A percentile compares a stretch with the other conserved stretches of the same genome.
phyloP scores from a whole-genome alignment of 73 alveolate species.

The Symbiodinium natans region DNA sequence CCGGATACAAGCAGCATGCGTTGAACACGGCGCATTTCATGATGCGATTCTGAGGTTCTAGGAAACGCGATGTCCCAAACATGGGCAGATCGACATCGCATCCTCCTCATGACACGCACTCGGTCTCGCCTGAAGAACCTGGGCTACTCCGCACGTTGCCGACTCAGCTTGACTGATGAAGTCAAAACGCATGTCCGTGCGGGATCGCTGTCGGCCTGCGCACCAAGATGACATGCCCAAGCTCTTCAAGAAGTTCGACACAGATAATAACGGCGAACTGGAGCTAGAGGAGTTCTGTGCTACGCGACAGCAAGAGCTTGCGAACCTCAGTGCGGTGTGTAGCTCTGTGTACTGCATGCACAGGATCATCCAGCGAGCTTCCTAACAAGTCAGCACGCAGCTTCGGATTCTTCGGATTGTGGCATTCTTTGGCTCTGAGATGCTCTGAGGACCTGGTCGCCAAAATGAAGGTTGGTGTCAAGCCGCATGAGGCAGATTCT shows the following conservation, averaged over 20 bases:
- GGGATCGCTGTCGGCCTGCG: background rate
- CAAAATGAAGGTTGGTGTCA: conserved; percentile 52
- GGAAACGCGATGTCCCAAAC: background rate
- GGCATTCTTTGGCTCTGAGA: too few relatives aligned
- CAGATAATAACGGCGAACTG: conserved; percentile 54
- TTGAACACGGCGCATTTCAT: too few relatives aligned
- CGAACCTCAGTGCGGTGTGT: too few relatives aligned
- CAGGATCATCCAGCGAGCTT: too few relatives aligned
- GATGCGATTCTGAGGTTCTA: background rate
- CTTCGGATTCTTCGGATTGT: too few relatives aligned
- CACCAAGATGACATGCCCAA: conserved; percentile 66
- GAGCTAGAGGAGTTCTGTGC: conserved; percentile 56
- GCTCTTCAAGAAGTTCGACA: conserved; percentile 73
- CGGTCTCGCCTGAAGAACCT: background rate
- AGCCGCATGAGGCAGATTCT: conserved; percentile 38
- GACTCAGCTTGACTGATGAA: background rate
- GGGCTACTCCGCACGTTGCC: background rate
- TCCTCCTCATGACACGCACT: conserved; percentile 11
- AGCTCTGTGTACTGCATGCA: too few relatives aligned
- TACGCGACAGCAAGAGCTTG: conserved; percentile 15
- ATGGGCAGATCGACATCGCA: conserved; percentile 8
- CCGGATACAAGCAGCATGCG: too few relatives aligned
- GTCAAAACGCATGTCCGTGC: background rate
- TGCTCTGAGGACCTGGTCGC: conserved; percentile 42
- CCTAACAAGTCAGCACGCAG: too few relatives aligned